phyloP scores from a whole-genome alignment of 2,329 filamentous ascomycete genomes.

The Verticillium nubilum region DNA sequence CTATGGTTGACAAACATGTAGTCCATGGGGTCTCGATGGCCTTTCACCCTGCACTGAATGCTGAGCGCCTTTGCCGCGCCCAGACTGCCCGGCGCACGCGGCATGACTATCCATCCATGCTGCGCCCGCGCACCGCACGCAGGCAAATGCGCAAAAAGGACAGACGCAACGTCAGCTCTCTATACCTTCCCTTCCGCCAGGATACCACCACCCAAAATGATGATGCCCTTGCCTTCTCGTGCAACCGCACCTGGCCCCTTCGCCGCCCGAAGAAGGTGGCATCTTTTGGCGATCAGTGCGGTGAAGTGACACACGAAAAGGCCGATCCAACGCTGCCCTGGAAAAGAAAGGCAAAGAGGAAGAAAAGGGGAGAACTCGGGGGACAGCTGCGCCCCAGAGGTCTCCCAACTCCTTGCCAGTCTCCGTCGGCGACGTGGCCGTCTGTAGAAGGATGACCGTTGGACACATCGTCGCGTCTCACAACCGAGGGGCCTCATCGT shows the following conservation, averaged over 20 bases:
- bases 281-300: too few species aligned
- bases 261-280: too few species aligned
- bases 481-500: neutral
- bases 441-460: neutral
- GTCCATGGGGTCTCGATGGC: neutral
- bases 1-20: neutral
- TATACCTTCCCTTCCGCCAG: too few species aligned
- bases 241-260: too few species aligned
- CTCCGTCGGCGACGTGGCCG: neutral
- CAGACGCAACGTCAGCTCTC: too few species aligned
- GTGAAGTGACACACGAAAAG: neutral
- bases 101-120: too few species aligned
- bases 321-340: neutral
- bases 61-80: neutral
- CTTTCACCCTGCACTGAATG: neutral
- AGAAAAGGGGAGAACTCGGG: too few species aligned
- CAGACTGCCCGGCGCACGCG: neutral
- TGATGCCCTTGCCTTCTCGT: too few species aligned
- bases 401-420: neutral
- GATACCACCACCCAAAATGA: too few species aligned
- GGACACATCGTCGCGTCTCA: neutral
- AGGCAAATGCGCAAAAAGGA: neutral
- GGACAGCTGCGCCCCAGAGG: too few species aligned
- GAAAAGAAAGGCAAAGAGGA: too few species aligned
- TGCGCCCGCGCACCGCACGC: neutral